Percentiles rank a stretch among this genome's conserved stretches.
Evolutionary conservation across 208 protist species (phyloP).

Genomic region (Leishmania amazonensis): DNA sequence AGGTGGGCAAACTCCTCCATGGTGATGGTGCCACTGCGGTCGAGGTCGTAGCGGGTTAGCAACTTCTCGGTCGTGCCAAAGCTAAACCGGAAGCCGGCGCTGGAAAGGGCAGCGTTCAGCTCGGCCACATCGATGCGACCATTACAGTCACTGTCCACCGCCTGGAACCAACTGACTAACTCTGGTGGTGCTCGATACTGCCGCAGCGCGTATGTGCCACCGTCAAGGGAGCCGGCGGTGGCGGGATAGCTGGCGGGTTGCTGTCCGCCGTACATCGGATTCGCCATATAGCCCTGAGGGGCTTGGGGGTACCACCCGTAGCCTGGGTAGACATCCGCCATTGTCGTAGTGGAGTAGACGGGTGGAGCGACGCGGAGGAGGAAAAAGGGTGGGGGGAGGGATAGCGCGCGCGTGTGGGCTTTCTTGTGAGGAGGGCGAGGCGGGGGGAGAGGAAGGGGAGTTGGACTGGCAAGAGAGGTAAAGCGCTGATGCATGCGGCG

Average conservation of each 20-base stretch:
- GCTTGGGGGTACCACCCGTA: not conserved
- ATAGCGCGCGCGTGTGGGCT: not conserved
- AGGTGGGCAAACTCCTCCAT: constrained; percentile 74
- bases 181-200: constrained; percentile 22
- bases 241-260: not conserved
- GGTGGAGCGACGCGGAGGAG: not conserved
- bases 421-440: not conserved
- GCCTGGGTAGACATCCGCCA: not conserved
- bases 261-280: not conserved
- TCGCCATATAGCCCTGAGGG: not conserved
- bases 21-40: constrained; percentile 56
- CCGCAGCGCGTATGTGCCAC: constrained; percentile 8
- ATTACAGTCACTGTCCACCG: constrained; percentile 61
- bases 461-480: not conserved
- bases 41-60: constrained; percentile 70
- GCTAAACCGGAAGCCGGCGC: constrained; percentile 59
- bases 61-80: constrained; percentile 71
- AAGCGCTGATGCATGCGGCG: not conserved
- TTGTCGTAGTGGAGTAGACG: not conserved
- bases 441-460: not conserved
- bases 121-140: constrained; percentile 65
- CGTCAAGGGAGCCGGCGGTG: not conserved
- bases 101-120: constrained; percentile 65
- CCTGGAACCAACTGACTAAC: constrained; percentile 57
- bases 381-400: not conserved